These are phyloP conservation scores for Fusarium foetens DNA, from an alignment of 2,329 filamentous ascomycete species.

Conservation along the genomic window DNA sequence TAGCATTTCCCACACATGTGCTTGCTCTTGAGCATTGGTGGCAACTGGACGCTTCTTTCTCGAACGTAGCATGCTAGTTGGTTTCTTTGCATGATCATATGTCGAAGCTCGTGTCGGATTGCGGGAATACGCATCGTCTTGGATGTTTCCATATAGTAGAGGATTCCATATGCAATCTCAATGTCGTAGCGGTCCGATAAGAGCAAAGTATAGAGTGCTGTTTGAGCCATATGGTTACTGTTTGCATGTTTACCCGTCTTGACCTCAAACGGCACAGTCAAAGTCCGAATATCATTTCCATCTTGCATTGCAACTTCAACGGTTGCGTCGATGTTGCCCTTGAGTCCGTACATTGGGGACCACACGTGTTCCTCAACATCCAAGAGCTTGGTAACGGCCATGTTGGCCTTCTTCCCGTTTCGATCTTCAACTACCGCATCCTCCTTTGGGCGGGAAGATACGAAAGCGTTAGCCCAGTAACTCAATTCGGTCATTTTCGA, in stretches of 20 bases:
- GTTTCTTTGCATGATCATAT: constrained; percentile 98
- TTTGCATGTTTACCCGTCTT: constrained; percentile 92
- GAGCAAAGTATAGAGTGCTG: constrained; percentile 90
- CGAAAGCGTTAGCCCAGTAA: constrained; percentile 84
- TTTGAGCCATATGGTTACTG: constrained; percentile 89
- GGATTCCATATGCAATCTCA: constrained; percentile 85
- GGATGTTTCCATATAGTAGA: constrained; percentile 95
- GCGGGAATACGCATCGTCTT: constrained; percentile 87
- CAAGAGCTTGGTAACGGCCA: constrained; percentile 92
- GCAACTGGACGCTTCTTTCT: constrained; percentile 80
- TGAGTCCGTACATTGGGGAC: constrained; percentile 97
- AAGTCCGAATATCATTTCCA: constrained; percentile 69
- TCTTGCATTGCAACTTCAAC: constrained; percentile 87
- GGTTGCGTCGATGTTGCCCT: constrained; percentile 97
- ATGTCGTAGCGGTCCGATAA: constrained; percentile 96
- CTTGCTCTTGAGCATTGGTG: constrained; percentile 84
- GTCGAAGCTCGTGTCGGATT: constrained; percentile 86
- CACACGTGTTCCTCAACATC: constrained; percentile 98
- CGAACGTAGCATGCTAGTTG: constrained; percentile 86
- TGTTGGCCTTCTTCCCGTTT: constrained; percentile 77
- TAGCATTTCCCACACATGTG: constrained; percentile 89
- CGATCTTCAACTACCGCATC: constrained; percentile 82
- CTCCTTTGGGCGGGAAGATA: constrained; percentile 73
- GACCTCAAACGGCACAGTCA: constrained; percentile 93
- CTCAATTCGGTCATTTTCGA: constrained; percentile 85